These are phyloP conservation scores for Eucalyptus regnans DNA, from an alignment of 345 rosid genomes.

Conservation along the genomic window DNA sequence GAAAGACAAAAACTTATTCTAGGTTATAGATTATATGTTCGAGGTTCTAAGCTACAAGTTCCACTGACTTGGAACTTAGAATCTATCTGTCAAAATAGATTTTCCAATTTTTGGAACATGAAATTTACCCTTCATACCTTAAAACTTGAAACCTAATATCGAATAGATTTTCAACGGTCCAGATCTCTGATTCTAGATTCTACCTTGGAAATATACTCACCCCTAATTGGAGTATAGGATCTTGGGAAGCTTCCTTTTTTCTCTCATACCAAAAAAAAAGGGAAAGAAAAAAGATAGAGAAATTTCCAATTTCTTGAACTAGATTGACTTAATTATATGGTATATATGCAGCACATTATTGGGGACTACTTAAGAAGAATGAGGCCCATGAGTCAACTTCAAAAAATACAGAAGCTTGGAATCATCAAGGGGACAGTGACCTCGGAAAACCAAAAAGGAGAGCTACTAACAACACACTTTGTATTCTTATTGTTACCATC, in stretches of 20 bases:
- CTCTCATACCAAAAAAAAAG: not conserved
- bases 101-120: no score
- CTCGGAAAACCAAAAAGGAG: not conserved
- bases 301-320: not conserved
- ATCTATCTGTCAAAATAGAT: accelerated
- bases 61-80: no score
- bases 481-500: not conserved
- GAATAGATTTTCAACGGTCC: accelerated
- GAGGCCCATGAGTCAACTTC: not conserved
- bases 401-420: not conserved
- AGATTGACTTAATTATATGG: not conserved
- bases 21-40: no score
- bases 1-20: no score
- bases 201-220: no score
- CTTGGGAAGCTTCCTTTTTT: not conserved
- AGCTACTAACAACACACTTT: not conserved
- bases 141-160: accelerated
- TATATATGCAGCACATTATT: not conserved
- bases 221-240: not conserved
- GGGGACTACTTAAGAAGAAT: not conserved
- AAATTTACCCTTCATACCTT: no score
- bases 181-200: no score
- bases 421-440: not conserved
- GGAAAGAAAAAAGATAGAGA: not conserved
- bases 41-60: no score